Conservation (phyloP, 148 eudicot genomes). For the Cornus kousa region DNA sequence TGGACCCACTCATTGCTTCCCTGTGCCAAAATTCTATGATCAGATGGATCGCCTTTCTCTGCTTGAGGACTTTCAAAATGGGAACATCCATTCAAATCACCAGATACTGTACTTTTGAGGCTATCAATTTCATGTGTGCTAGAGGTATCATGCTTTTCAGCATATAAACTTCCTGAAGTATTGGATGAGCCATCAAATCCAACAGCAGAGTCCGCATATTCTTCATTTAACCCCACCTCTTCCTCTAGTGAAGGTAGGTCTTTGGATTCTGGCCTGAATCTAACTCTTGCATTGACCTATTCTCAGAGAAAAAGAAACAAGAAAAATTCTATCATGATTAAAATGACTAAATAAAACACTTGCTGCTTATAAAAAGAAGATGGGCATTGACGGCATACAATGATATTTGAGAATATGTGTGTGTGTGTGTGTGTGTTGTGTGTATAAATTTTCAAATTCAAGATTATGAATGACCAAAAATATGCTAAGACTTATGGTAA, state of each 20-base stretch:
- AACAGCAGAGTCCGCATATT: constrained; percentile 53
- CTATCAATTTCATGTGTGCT: constrained; percentile 70
- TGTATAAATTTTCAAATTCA: neutral
- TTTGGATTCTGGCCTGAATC: constrained; percentile 49
- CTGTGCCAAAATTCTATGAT: constrained; percentile 31
- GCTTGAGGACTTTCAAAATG: constrained; percentile 40
- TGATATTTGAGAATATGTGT: neutral
- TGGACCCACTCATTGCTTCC: constrained; percentile 53
- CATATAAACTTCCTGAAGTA: constrained; percentile 72
- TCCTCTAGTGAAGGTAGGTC: constrained; percentile 80
- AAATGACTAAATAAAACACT: neutral
- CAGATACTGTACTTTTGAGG: constrained; percentile 57
- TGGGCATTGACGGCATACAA: neutral
- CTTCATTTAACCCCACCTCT: constrained; percentile 55
- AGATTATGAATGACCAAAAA: neutral
- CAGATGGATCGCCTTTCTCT: constrained; percentile 47
- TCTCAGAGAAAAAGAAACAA: neutral
- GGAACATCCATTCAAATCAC: constrained; percentile 40
- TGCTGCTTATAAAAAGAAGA: neutral
- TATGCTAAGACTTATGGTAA: neutral
- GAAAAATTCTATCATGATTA: neutral
- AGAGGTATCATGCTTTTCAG: constrained; percentile 71
- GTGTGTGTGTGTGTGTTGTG: no score
- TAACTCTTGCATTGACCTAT: constrained; percentile 58
- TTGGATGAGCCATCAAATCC: constrained; percentile 76